Evolutionary conservation across 345 rosid genomes (phyloP), one percentile per base, ranked within the genome.

Genomic region (Populus davidiana): DNA sequence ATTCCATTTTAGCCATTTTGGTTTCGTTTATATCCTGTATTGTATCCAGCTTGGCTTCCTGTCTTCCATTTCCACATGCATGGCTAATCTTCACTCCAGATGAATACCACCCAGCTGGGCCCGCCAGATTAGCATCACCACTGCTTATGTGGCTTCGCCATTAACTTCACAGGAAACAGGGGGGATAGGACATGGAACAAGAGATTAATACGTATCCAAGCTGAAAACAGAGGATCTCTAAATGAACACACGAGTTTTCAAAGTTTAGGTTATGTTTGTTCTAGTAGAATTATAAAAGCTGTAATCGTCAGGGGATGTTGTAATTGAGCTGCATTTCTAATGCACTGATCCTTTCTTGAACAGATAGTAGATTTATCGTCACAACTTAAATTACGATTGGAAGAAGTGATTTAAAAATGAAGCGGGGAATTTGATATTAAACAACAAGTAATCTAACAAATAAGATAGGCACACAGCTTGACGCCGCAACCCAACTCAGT

Each of bases 401-500:
- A n/a, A 56, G 29, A 3, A 52, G 63, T 56, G 25, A 8, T n/a
- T 56, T 56, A 3, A 11, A 2, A 56, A 56, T 8, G 5, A 56
- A 3, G 0, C 23, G 21, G 59, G 9, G 59, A 20, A 20, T 52
- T 20, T 52, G 59, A 52, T 52, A 52, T 7, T 13, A 16, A 47
- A 14, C 56, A 52, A 4, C 54, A 49, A 49, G 20, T 4, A 49
- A 16, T 49, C 18, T 49, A 49, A 6, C 21, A 56, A 14, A 47
- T 8, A 11, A n/a, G 29, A 56, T 3, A 3, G 4, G 29, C 13
- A 56, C 11, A 56, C 63, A 56, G 13, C 63, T 56, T 3, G 10
- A 56, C 2, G 13, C 63, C 11, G 63, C 63, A n/a, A 10, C 63
- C 29, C 29, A 2, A 9, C 44, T 90, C 81, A 87, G 89, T 88